phyloP scores from a whole-genome alignment of 495 filamentous ascomycete genomes.

The Tuber aestivum region DNA sequence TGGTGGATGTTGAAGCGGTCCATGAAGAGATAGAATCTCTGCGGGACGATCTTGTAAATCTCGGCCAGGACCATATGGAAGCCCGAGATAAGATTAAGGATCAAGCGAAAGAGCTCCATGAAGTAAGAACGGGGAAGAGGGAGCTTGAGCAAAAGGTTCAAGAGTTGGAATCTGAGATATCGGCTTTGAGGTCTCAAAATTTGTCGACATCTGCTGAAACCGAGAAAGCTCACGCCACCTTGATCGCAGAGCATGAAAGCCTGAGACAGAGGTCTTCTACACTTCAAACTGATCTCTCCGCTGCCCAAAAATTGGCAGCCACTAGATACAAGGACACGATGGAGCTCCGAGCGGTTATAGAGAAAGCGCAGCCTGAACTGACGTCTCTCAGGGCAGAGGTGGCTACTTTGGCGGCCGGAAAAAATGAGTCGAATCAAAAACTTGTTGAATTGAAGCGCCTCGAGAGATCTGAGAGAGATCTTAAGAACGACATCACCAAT shows the following conservation, averaged over 20 bases:
- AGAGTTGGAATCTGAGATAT: constrained; percentile 46
- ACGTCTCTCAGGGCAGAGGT: constrained; percentile 68
- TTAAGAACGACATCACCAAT: constrained; percentile 64
- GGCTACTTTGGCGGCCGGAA: constrained; percentile 60
- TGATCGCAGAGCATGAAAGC: constrained; percentile 67
- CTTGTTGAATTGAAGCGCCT: constrained; percentile 63
- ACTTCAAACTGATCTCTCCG: constrained; percentile 76
- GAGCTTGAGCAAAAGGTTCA: constrained; percentile 45
- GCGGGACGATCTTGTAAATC: constrained; percentile 65
- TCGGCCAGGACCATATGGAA: constrained; percentile 76
- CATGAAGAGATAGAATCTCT: constrained; percentile 81
- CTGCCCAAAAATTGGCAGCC: constrained; percentile 76
- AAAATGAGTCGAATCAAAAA: constrained; percentile 65
- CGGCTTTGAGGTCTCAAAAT: constrained; percentile 59
- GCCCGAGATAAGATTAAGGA: constrained; percentile 74
- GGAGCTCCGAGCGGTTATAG: constrained; percentile 67
- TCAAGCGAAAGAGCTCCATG: constrained; percentile 60
- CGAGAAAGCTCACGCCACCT: constrained; percentile 53
- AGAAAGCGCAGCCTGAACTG: constrained; percentile 82
- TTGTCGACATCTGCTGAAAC: constrained; percentile 48
- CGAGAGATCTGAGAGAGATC: constrained; percentile 72
- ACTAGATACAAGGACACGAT: constrained; percentile 81
- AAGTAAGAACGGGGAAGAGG: constrained; percentile 51
- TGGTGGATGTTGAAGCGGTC: constrained; percentile 71
- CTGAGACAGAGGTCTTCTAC: constrained; percentile 63